Percentiles rank a stretch among this genome's conserved stretches.
Conservation (phyloP, 1,284 basidiomycete genomes). For the Fomes fomentarius region DNA sequence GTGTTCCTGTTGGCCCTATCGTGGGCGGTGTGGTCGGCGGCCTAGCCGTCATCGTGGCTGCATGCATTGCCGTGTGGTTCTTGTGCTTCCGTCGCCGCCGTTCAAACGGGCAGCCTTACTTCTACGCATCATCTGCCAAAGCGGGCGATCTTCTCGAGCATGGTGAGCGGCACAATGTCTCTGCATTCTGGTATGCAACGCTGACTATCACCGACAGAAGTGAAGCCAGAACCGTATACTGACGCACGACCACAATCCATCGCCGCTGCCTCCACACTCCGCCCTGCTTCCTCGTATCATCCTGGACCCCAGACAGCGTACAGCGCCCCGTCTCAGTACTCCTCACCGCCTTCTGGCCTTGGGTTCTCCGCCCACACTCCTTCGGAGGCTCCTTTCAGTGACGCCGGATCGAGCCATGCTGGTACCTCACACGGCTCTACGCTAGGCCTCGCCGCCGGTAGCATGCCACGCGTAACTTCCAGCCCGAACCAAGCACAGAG, state of each 20-base stretch:
- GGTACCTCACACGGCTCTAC: conserved; percentile 6
- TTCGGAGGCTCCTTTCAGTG: conserved; percentile 15
- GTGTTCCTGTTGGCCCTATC: conserved; percentile 16
- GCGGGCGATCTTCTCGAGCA: conserved; percentile 14
- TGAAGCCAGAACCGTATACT: conserved; percentile 13
- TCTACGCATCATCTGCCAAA: conserved; percentile 14
- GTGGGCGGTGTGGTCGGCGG: conserved; percentile 24
- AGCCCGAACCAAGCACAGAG: conserved; percentile 21
- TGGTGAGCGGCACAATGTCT: not conserved
- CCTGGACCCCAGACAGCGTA: conserved; percentile 6
- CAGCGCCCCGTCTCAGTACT: conserved; percentile 1
- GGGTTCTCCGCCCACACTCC: conserved; percentile 4
- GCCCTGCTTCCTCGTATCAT: not conserved
- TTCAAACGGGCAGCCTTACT: conserved; percentile 9
- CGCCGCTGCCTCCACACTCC: conserved; percentile 2
- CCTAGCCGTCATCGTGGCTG: conserved; percentile 10
- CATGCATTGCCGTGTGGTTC: conserved; percentile 13
- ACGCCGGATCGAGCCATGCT: conserved; percentile 5
- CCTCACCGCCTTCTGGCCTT: conserved; percentile 1
- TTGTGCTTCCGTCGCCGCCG: conserved; percentile 12
- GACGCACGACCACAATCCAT: not conserved
- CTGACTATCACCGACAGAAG: conserved; percentile 2
- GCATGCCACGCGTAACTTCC: not conserved
- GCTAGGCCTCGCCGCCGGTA: conserved; percentile 5
- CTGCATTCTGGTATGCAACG: not conserved